Base-by-base conservation (phyloP, 225 moss, liverwort and hornwort genomes). In the Sphagnum tenellum region DNA sequence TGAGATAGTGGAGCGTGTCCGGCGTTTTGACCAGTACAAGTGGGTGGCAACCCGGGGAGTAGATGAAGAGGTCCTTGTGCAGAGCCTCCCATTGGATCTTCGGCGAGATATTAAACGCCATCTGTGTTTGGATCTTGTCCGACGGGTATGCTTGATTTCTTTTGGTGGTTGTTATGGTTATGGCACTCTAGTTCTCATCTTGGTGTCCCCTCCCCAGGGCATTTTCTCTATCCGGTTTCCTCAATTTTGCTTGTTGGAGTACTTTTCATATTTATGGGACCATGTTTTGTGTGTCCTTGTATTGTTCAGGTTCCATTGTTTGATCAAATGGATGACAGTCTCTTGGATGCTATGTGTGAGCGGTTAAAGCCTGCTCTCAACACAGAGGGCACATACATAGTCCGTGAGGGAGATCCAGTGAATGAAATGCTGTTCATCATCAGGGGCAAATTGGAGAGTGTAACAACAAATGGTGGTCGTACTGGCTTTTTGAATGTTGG, bases 261-360 rank as follows among this genome's bases (percentile, higher is more conserved):
- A 52, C 52, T 52, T 52, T 52, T 52, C 52, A 6, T 52, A 5
- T 1, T 52, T 52, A 29, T 1, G 29, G 29, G 52, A 52, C 52
- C 52, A 6, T 52, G 7, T 6, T 52, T 5, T 52, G 44, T 11
- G 6, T 63, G 63, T 63, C 11, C 63, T 44, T 48, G 47, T 63
- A 9, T 52, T 60, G 62, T 8, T 44, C 85, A 90, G 90, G 94
- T 95, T 62, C 95, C 88, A 44, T 81, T 89, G 68, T 95, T 89
- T 58, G 92, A 92, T 68, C 88, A 88, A 81, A 95, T 95, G 95
- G 95, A 95, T 73, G 91, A 89, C 5, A 82, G 88, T 54, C 72
- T 95, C 72, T 74, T 95, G 74, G 95, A 95, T 75, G 95, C 95
- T 13, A 95, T 95, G 73, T 95, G 95, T 67, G 95, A 92, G 55